Evolutionary conservation across 2,329 filamentous ascomycete genomes (phyloP).

Genomic region (Uncinocarpus reesii): DNA sequence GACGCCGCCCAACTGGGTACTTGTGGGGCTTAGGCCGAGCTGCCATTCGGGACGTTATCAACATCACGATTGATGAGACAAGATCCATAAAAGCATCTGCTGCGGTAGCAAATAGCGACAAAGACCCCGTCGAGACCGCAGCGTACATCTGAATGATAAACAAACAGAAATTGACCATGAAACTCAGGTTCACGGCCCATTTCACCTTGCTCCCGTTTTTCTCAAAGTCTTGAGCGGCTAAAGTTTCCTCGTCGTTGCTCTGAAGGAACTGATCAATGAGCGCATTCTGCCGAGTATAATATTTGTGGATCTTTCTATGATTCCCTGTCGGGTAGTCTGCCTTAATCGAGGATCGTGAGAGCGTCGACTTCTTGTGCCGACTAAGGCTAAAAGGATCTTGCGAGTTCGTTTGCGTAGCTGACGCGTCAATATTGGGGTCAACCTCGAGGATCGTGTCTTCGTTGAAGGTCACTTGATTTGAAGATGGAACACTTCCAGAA

Average conservation of each 20-base stretch:
- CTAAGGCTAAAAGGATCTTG: conserved; percentile 17
- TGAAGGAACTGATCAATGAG: conserved; percentile 41
- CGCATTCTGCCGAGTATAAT: conserved; percentile 35
- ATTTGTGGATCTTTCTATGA: conserved; percentile 32
- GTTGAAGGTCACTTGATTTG: not conserved
- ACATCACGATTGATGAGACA: conserved; percentile 54
- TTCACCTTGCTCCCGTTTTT: conserved; percentile 44
- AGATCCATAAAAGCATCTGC: conserved; percentile 58
- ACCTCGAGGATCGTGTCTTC: conserved; percentile 7
- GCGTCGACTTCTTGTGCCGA: conserved; percentile 13
- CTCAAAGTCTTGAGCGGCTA: conserved; percentile 42
- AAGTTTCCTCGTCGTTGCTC: conserved; percentile 46
- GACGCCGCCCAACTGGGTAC: conserved; percentile 52
- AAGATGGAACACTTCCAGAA: conserved; percentile 3
- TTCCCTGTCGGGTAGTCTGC: conserved; percentile 19
- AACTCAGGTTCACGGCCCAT: conserved; percentile 46
- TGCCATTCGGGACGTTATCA: conserved; percentile 51
- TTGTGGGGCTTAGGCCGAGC: conserved; percentile 51
- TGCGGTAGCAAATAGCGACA: conserved; percentile 55
- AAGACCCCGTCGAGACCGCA: conserved; percentile 48
- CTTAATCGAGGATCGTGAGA: conserved; percentile 14
- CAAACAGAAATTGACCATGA: conserved; percentile 44
- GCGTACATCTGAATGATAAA: conserved; percentile 52
- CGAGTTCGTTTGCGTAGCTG: not conserved
- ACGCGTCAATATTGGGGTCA: not conserved